Evolutionary conservation across 208 protist genomes (phyloP), one percentile per base, ranked within the genome.

Genomic region (Angomonas desouzai): DNA sequence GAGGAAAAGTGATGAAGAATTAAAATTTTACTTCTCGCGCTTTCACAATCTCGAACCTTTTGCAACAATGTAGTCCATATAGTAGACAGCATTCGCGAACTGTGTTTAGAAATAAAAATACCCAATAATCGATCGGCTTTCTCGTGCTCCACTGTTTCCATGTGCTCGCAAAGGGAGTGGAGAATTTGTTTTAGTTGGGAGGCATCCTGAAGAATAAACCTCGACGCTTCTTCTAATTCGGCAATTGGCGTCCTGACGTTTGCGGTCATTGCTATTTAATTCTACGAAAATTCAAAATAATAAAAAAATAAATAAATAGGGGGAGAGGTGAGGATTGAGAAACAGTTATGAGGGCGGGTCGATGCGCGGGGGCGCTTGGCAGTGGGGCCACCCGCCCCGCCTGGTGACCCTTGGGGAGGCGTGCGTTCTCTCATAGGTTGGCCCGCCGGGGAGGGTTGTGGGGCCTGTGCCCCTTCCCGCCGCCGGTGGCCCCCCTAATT

Each of bases 1-100:
- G 45, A 27, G 18, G 45, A 51, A 51, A 51, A 51, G 20, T 51
- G 45, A 16, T 51, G 45, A 13, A 51, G 45, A 51, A 51, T 51
- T 23, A 51, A 9, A 23, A 51, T 23, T 51, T 51, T 51, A 27
- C 45, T 23, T 23, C 20, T 51, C 20, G 20, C n/a, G 20, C 45
- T 27, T 23, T 51, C 45, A 9, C 18, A 13, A 51, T 27, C 10
- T 4, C 45, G 45, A 4, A 51, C 6, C 20, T 51, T 51, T 51
- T 51, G 45, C 18, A 51, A 9, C 45, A 51, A 23, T 27, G 20
- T 51, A 9, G 45, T 27, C 45, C 45, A 51, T 23, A 51, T 23
- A 23, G 45, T 51, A 23, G 45, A 13, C 20, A 51, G 20, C 45
- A 51, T 51, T 13, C 45, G 45, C 20, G 45, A 23, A 16, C 18